Conservation (phyloP, 768 basidiomycete species). For the Cystofilobasidium macerans region DNA sequence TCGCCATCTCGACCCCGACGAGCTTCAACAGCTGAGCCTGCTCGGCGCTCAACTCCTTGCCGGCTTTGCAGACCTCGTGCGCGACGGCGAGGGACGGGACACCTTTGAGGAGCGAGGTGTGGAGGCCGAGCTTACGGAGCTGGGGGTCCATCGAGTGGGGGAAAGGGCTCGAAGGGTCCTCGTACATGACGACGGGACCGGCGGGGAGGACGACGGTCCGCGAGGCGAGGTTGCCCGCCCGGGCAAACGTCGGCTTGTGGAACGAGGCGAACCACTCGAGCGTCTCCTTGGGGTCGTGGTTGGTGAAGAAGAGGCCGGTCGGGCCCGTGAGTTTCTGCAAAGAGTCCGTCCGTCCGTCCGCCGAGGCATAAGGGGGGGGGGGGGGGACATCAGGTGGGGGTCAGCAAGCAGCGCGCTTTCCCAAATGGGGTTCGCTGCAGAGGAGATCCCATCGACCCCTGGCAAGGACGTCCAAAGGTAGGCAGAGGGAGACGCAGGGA, state of each 20-base stretch:
- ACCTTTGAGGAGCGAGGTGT: conserved; percentile 68
- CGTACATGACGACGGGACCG: conserved; percentile 35
- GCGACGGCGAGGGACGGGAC: conserved; percentile 65
- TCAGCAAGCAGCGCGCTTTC: no score
- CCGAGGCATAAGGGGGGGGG: not conserved
- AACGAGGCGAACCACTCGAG: conserved; percentile 89
- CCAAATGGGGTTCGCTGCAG: no score
- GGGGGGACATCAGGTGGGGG: not conserved
- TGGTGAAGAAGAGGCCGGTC: conserved; percentile 84
- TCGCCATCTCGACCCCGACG: conserved; percentile 75
- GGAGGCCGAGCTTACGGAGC: conserved; percentile 77
- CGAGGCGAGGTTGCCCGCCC: conserved; percentile 68
- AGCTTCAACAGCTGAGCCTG: conserved; percentile 89
- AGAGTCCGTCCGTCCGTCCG: not conserved
- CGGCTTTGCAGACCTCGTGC: conserved; percentile 76
- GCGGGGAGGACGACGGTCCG: conserved; percentile 62
- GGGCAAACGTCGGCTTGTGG: conserved; percentile 78
- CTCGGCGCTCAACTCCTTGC: conserved; percentile 66
- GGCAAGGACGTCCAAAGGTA: no score
- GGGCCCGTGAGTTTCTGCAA: conserved; percentile 83
- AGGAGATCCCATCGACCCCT: no score
- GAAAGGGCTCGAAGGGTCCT: conserved; percentile 72
- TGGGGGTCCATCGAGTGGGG: conserved; percentile 97
- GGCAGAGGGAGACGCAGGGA: no score
- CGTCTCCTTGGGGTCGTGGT: conserved; percentile 79